Base-by-base conservation (phyloP, 108 stramenopile species). In the Discostella pseudostelligera region DNA sequence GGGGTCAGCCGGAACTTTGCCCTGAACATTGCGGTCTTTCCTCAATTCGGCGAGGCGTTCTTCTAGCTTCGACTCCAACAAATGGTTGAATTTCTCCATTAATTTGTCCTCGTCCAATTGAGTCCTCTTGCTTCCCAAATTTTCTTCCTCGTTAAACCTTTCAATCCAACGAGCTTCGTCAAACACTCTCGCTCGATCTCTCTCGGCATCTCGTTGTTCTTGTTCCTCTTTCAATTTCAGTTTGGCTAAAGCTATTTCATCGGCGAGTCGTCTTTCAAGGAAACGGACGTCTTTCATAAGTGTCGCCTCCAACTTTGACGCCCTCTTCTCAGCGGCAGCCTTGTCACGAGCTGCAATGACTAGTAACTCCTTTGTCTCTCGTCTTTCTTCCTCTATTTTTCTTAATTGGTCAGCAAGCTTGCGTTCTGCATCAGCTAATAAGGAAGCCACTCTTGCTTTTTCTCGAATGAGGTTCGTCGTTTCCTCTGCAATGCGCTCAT, bases 61-160 rank as follows among this genome's bases (percentile, higher is more conserved):
- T 36, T 26, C 53, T 16, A 59, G 54, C 50, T 51, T 67, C 39
- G 56, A 37, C 55, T 76, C 67, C 39, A 68, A 36, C 61, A 63
- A 24, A 19, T 62, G 50, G 32, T 72, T 63, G 24, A 53, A n/a
- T 50, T 64, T 61, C 5, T 42, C 62, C 40, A 39, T 25, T 51
- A 43, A 20, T 51, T 42, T 44, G 21, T 2, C 43, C 35, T 56
- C 56, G 14, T 56, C 66, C 3, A 39, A 39, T 59, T 16, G 39
- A 59, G 2, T 9, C 24, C 51, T 56, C 32, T 43, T 28, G 0
- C 50, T 39, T 44, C 39, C 39, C 48, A 36, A 3, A 1, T 35
- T 54, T 35, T 54, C 25, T 16, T 16, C 12, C 13, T 17, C 26
- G 13, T 21, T 8, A 10, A 53, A 22, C 53, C 44, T 69, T 59